These are phyloP conservation scores for Penicillium janthinellum DNA, from an alignment of 2,329 filamentous ascomycete genomes.

Conservation along the genomic window DNA sequence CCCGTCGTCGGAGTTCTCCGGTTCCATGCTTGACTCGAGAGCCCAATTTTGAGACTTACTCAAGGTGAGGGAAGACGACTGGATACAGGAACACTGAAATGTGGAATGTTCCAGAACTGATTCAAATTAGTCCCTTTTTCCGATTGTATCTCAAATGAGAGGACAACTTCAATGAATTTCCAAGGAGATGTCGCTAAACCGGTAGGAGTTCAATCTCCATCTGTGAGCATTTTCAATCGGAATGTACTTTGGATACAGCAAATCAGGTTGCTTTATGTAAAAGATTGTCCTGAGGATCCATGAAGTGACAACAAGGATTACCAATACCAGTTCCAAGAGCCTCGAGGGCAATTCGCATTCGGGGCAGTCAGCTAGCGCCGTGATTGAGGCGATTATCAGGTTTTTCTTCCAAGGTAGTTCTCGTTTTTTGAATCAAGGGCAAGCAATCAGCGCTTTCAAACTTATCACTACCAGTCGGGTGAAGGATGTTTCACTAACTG, in stretches of 20 bases:
- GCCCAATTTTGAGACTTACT: neutral
- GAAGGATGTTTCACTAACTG: neutral
- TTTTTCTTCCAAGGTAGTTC: neutral
- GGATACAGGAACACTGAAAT: too few relatives aligned
- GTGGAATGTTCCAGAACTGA: too few relatives aligned
- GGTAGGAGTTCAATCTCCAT: neutral
- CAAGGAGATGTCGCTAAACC: neutral
- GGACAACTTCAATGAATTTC: too few relatives aligned
- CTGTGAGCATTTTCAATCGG: neutral
- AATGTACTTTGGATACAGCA: too few relatives aligned
- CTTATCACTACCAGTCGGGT: conserved; percentile 17
- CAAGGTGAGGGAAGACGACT: neutral
- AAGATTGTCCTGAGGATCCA: too few relatives aligned
- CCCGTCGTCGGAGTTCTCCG: neutral
- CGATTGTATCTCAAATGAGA: too few relatives aligned
- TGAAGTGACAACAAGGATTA: neutral
- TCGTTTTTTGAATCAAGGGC: neutral
- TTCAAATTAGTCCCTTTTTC: too few relatives aligned
- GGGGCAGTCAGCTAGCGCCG: neutral
- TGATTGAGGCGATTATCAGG: conserved; percentile 10
- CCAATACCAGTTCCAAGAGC: neutral
- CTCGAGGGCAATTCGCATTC: neutral
- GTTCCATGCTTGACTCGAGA: neutral
- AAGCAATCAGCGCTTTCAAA: conserved; percentile 14
- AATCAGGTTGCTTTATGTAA: too few relatives aligned